Conservation (phyloP, 2,329 filamentous ascomycete species). For the Tolypocladium inflatum region DNA sequence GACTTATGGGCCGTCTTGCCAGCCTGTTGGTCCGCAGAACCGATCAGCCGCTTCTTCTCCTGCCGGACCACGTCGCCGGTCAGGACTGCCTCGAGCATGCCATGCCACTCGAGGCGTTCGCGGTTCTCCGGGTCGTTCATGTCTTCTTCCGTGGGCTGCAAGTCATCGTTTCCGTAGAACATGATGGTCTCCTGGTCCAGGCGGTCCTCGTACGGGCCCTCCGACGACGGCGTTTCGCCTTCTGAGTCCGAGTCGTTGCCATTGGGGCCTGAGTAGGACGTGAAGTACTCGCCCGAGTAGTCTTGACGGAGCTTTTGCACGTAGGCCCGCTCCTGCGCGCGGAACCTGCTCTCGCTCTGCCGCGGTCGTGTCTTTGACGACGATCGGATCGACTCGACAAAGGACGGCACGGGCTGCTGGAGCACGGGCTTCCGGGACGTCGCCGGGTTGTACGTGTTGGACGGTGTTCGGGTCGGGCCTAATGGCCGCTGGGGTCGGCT, state of each 20-base stretch:
- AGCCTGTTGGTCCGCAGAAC: slow-evolving; percentile 51
- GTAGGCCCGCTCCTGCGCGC: slow-evolving; percentile 83
- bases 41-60: slow-evolving; percentile 92
- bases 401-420: slow-evolving; percentile 28
- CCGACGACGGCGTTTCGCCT: slow-evolving; percentile 81
- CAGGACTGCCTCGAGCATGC: slow-evolving; percentile 90
- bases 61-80: slow-evolving; percentile 96
- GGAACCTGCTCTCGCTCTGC: slow-evolving; percentile 33
- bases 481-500: slow-evolving; percentile 55
- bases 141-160: slow-evolving; percentile 83
- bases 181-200: slow-evolving; percentile 90
- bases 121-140: slow-evolving; percentile 78
- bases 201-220: slow-evolving; percentile 73
- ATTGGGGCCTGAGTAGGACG: slow-evolving; percentile 51
- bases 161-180: slow-evolving; percentile 84
- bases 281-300: slow-evolving; percentile 54
- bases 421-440: slow-evolving; percentile 38
- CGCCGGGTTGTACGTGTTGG: slow-evolving; percentile 69
- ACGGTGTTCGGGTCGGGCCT: slow-evolving; percentile 63
- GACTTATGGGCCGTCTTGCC: slow-evolving; percentile 60
- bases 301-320: slow-evolving; percentile 85
- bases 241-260: slow-evolving; percentile 78
- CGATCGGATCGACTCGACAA: slow-evolving; percentile 36
- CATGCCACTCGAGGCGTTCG: slow-evolving; percentile 93
- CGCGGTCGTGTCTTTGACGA: slow-evolving; percentile 41